Base-by-base conservation (phyloP, 805 yeast species). In the Wickerhamiella nectarea region DNA sequence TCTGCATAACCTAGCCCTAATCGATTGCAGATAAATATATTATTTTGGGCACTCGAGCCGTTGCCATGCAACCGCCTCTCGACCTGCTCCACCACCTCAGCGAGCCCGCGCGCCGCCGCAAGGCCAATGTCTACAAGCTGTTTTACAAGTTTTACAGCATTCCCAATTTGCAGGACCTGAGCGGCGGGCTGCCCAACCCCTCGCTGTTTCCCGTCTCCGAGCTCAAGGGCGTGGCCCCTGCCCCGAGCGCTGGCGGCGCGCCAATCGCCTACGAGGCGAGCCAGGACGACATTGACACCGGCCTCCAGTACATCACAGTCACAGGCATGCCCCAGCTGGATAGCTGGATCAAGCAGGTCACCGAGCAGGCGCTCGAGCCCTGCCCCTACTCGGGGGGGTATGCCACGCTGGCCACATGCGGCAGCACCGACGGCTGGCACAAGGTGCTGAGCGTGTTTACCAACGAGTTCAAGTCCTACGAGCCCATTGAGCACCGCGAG, bases 221-320 rank as follows among this genome's bases (percentile, higher is more conserved):
- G 4, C 11, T 54, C 17, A 34, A 28, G 5, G 45, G 51, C 2
- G 44, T 44, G 1, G 36, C 38, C 29, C 34, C 46, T 4, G 31
- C 12, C 6, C 31, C 31, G 15, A 28, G 8, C 31, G 12, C 31
- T 4, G n/a, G n/a, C 11, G 24, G 24, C 24, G 33, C 40, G 9
- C 41, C 36, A 3, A 26, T 53, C 1, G 20, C n/a, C 5, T 28
- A 14, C 28, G 19, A 28, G 12, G 46, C 54, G 6, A 34, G 33
- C 18, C 46, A 33, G 6, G 22, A 20, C 4, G 48, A 44, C 9
- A 70, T 91, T 53, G 71, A 82, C 18, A 72, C 81, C 55, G 77
- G 94, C 15, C 70, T 91, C 62, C 98, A 89, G 66, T 89, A 89
- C 63, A 96, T 97, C 38, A 67, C 60, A 65, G 78, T 94, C 41